A percentile compares a stretch with the other conserved stretches of the same genome.
phyloP scores from a whole-genome alignment of 2,329 filamentous ascomycete genomes.

The Beauveria varroae region DNA sequence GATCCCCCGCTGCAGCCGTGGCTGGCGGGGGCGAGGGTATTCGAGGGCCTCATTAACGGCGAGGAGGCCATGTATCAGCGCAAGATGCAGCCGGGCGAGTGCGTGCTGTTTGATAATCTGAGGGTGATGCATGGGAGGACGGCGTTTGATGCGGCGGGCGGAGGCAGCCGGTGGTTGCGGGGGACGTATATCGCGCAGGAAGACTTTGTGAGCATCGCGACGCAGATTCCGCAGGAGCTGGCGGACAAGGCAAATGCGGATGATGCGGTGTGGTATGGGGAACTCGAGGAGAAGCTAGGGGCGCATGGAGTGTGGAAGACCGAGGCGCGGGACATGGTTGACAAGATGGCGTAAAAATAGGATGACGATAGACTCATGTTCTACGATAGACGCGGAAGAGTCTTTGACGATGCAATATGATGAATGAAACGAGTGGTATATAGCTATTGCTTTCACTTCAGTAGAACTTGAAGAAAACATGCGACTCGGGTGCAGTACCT shows the following conservation, averaged over 20 bases:
- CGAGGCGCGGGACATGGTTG: background rate
- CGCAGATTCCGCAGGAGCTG: slow-evolving; percentile 22
- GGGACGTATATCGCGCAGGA: slow-evolving; percentile 69
- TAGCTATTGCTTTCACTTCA: background rate
- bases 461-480: background rate
- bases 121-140: slow-evolving; percentile 77
- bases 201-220: slow-evolving; percentile 32
- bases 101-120: slow-evolving; percentile 87
- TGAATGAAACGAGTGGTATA: background rate
- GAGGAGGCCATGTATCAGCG: slow-evolving; percentile 57
- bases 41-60: slow-evolving; percentile 52
- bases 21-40: slow-evolving; percentile 42
- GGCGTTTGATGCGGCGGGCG: slow-evolving; percentile 57
- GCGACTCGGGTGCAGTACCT: background rate
- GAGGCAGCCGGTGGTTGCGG: slow-evolving; percentile 71
- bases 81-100: slow-evolving; percentile 73
- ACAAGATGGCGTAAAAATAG: background rate
- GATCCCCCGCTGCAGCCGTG: slow-evolving; percentile 28
- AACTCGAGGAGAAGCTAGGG: background rate
- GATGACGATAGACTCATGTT: background rate
- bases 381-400: background rate
- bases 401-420: background rate
- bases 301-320: slow-evolving; percentile 20
- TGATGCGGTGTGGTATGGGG: slow-evolving; percentile 19
- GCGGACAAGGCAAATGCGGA: slow-evolving; percentile 19